Conservation (phyloP, 148 eudicot genomes). For the Cornus florida region DNA sequence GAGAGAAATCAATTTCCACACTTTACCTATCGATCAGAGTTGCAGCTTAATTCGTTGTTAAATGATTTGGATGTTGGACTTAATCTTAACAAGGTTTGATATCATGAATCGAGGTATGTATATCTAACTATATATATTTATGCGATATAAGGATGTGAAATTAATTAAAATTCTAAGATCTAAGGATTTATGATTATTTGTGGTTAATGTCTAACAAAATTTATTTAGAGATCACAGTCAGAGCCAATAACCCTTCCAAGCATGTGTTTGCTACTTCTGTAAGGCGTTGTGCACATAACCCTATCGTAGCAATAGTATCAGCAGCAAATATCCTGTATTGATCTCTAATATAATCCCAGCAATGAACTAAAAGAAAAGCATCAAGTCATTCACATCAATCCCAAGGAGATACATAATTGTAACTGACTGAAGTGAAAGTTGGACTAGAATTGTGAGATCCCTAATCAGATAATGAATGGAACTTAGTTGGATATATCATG, state of each 20-base stretch:
- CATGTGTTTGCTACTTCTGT: slow-evolving; percentile 62
- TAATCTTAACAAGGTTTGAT: no score
- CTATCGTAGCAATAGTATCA: slow-evolving; percentile 94
- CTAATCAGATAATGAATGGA: background rate
- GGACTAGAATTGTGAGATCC: background rate
- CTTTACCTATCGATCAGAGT: no score
- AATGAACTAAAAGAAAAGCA: slow-evolving; percentile 30
- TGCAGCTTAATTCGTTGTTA: no score
- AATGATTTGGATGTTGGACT: no score
- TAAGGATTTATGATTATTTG: no score
- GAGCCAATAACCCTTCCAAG: slow-evolving; percentile 73
- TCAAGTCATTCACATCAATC: slow-evolving; percentile 14
- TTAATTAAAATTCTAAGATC: no score
- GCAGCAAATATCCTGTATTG: slow-evolving; percentile 93
- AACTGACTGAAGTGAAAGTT: background rate
- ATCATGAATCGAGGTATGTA: no score
- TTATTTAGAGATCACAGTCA: no score
- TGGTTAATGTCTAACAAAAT: no score
- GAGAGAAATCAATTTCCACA: no score
- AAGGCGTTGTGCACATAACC: slow-evolving; percentile 77
- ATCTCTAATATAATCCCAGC: slow-evolving; percentile 92
- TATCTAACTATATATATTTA: no score
- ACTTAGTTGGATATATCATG: background rate
- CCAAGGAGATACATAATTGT: background rate
- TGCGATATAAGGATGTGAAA: no score